Conservation (phyloP, 1,139 yeast genomes). For the Wickerhamomyces sp. region DNA sequence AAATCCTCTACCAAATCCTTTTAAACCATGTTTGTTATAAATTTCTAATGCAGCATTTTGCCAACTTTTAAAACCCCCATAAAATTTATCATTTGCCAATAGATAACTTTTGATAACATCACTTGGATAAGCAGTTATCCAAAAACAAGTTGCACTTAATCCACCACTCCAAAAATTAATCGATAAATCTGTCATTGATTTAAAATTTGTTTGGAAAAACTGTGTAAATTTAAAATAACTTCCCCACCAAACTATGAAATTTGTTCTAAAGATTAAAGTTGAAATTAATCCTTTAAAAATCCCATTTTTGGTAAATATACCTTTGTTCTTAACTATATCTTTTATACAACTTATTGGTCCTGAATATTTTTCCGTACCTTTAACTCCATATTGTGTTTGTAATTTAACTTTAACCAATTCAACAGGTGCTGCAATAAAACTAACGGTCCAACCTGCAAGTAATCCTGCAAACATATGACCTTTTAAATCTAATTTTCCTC, state of each 20-base stretch:
- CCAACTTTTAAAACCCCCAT: slow-evolving; percentile 71
- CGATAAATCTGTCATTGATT: slow-evolving; percentile 58
- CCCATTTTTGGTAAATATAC: slow-evolving; percentile 57
- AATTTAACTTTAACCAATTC: slow-evolving; percentile 85
- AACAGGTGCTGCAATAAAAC: slow-evolving; percentile 91
- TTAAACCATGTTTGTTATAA: slow-evolving; percentile 54
- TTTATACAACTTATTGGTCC: slow-evolving; percentile 74
- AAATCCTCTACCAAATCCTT: slow-evolving; percentile 76
- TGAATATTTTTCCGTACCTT: slow-evolving; percentile 45
- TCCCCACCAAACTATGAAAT: slow-evolving; percentile 93
- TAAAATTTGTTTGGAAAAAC: slow-evolving; percentile 59
- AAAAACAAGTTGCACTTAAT: slow-evolving; percentile 68
- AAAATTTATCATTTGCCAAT: slow-evolving; percentile 71
- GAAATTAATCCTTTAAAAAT: slow-evolving; percentile 78
- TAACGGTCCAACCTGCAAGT: slow-evolving; percentile 80
- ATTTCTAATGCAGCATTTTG: slow-evolving; percentile 67
- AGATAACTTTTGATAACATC: slow-evolving; percentile 88
- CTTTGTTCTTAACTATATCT: slow-evolving; percentile 39
- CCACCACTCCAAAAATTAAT: slow-evolving; percentile 93
- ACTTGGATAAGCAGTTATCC: slow-evolving; percentile 87
- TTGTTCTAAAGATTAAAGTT: slow-evolving; percentile 82
- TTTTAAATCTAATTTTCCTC: slow-evolving; percentile 55
- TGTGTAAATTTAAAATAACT: slow-evolving; percentile 75
- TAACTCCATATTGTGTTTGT: slow-evolving; percentile 84
- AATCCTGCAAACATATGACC: slow-evolving; percentile 81